Evolutionary conservation across 805 yeast genomes (phyloP), one percentile per base, ranked within the genome.

Genomic region (Candida parachauliodes): DNA sequence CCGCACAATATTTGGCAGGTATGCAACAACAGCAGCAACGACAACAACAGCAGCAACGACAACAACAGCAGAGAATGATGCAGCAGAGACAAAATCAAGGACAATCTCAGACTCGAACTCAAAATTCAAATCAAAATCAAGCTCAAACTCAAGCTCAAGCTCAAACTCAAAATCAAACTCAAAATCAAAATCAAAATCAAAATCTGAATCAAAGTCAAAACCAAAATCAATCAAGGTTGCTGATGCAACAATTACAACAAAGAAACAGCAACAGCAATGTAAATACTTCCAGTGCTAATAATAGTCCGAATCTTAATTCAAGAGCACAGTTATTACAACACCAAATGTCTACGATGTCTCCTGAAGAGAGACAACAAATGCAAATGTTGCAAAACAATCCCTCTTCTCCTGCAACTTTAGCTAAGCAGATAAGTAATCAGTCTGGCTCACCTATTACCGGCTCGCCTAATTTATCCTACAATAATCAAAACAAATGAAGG

Each of bases 1-100:
- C 87, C 2, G 83, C 83, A 2, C 70, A 79, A 11, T 79, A 79
- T 48, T 55, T 80, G 44, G 79, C 84, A 1, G 74, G 70, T 42
- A 57, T 76, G 24, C 83, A 77, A 52, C 76, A 71, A 42, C 72
- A 68, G 48, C 79, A 74, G 48, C 73, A 66, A 32, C 42, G 32
- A 25, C 44, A 31, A 30, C 30, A 20, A 22, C 43, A 31, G 10
- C 32, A 27, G n/a, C 30, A 28, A 22, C 19, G 36, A 28, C 24
- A 25, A 32, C 23, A 30, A 12, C 17, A 30, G 5, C 5, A 10
- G 4, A 4, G 14, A 21, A 24, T 6, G 33, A 29, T 39, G 33
- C 25, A 6, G 5, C 30, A 28, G 14, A 8, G 25, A 19, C 10
- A 5, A 6, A 8, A 16, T 6, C 51, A 70, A 37, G 62, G 68